phyloP scores from a whole-genome alignment of 768 basidiomycete species.

The Hirschioporus abietinus region DNA sequence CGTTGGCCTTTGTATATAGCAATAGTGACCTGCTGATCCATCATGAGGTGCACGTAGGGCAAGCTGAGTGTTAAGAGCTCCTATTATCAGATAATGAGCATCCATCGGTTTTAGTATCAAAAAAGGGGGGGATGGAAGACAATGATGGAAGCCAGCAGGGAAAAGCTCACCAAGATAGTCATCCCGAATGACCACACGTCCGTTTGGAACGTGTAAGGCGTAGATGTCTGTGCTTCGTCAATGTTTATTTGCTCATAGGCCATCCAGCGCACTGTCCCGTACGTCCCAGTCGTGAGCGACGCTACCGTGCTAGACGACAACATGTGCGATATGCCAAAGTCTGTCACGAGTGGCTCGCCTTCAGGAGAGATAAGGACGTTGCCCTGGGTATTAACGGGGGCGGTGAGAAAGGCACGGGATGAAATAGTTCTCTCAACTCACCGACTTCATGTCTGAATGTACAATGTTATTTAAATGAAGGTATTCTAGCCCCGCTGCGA shows the following conservation, averaged over 20 bases:
- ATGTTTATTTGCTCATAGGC: background rate
- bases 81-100: background rate
- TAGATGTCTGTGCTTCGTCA: background rate
- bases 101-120: background rate
- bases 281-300: background rate
- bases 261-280: constrained; percentile 2
- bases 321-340: constrained; percentile 3
- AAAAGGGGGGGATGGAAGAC: background rate
- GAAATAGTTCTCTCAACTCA: background rate
- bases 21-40: background rate
- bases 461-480: constrained; percentile 1
- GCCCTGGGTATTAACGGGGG: background rate
- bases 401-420: background rate
- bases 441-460: background rate
- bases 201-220: background rate
- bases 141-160: background rate
- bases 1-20: background rate
- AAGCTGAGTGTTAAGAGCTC: background rate
- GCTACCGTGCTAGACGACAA: background rate
- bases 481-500: constrained; percentile 3
- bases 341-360: background rate
- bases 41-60: background rate
- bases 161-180: background rate
- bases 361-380: constrained; percentile 3
- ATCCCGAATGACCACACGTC: constrained; percentile 1